Percentiles rank a stretch among this genome's conserved stretches.
Evolutionary conservation across 176 grass and related monocot species (phyloP).

Genomic region (Lolium rigidum): DNA sequence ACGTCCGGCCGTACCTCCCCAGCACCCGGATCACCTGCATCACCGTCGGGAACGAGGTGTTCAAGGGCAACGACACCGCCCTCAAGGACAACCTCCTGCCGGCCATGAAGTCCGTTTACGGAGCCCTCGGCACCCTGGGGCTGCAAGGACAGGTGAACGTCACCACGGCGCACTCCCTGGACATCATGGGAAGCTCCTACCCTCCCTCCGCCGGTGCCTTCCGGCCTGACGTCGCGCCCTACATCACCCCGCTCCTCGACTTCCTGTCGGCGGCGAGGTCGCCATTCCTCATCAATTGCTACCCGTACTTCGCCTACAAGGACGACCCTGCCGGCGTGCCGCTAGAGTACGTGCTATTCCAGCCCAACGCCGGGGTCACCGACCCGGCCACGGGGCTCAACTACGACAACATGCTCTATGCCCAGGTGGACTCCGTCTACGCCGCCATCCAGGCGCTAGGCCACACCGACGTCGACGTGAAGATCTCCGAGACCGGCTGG

Average conservation of each 20-base stretch:
- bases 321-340: conserved; percentile 57
- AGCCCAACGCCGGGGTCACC: conserved; percentile 66
- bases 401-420: conserved; percentile 99
- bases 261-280: conserved; percentile 75
- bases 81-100: conserved; percentile 68
- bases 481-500: conserved; percentile 97
- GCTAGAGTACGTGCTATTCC: conserved; percentile 83
- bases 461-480: conserved; percentile 69
- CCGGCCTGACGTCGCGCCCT: conserved; percentile 53
- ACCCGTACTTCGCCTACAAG: conserved; percentile 95
- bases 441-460: conserved; percentile 68
- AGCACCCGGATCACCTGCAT: conserved; percentile 78
- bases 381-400: conserved; percentile 70
- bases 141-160: conserved; percentile 70
- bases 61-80: conserved; percentile 77
- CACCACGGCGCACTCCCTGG: conserved; percentile 81
- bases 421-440: conserved; percentile 85
- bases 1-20: conserved; percentile 70
- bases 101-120: conserved; percentile 78
- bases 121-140: conserved; percentile 52
- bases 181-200: conserved; percentile 80
- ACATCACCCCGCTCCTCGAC: conserved; percentile 70
- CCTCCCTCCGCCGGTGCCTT: conserved; percentile 83
- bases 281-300: conserved; percentile 88
- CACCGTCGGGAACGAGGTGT: conserved; percentile 95